Percentiles rank a stretch among this genome's conserved stretches.
Conservation (phyloP, 192 early-diverging fungal genomes). For the Backusella australiensis region DNA sequence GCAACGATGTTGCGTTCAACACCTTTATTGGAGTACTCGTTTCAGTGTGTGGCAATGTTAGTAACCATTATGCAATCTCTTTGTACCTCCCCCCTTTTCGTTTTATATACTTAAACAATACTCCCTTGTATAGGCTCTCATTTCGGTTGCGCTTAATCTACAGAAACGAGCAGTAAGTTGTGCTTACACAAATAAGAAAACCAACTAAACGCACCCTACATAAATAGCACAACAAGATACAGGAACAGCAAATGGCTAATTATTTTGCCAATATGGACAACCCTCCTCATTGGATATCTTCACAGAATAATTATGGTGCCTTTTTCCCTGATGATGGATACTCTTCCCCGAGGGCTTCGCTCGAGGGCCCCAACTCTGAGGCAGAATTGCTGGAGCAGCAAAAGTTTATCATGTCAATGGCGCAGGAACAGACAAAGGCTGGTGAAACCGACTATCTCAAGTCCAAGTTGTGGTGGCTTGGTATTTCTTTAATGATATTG, state of each 20-base stretch:
- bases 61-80: conserved; percentile 12
- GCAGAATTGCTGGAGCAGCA: conserved; percentile 15
- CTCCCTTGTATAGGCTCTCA: conserved; percentile 45
- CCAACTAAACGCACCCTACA: background rate
- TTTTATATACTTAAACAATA: background rate
- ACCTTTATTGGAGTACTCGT: conserved; percentile 63
- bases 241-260: conserved; percentile 28
- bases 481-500: conserved; percentile 63
- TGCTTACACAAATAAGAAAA: conserved; percentile 20
- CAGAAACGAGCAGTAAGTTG: conserved; percentile 62
- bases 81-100: background rate
- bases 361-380: conserved; percentile 16
- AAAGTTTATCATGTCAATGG: conserved; percentile 28
- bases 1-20: conserved; percentile 33
- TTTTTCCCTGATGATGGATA: conserved; percentile 43
- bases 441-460: conserved; percentile 43
- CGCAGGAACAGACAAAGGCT: conserved; percentile 14
- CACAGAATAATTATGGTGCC: background rate
- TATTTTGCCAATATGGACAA: conserved; percentile 32
- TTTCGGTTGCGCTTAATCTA: conserved; percentile 69
- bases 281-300: conserved; percentile 28
- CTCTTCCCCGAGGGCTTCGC: conserved; percentile 30
- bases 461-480: conserved; percentile 67
- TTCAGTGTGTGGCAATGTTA: conserved; percentile 62
- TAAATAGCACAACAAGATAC: conserved; percentile 28